Evolutionary conservation across 208 protist genomes (phyloP).

Genomic region (Trypanosoma scelopori): DNA sequence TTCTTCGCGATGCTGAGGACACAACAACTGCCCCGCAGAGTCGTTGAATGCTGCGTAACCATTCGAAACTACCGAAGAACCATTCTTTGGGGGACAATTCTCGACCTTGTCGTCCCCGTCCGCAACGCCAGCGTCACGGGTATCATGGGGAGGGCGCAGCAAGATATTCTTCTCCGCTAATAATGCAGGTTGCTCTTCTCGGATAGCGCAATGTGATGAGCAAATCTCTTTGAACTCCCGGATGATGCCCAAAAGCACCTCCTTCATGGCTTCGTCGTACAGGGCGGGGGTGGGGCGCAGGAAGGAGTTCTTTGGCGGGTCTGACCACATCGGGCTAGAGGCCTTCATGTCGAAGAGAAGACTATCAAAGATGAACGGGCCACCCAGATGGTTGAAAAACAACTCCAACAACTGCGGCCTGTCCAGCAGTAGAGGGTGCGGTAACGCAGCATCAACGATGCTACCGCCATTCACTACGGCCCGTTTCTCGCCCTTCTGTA

Average conservation of each 20-base stretch:
- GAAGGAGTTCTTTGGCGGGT: slow-evolving; percentile 56
- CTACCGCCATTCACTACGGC: not conserved
- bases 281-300: slow-evolving; percentile 35
- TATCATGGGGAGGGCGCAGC: not conserved
- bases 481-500: not conserved
- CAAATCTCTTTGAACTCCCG: slow-evolving; percentile 29
- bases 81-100: no score
- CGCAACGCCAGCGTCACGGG: not conserved
- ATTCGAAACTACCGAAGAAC: no score
- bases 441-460: not conserved
- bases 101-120: no score
- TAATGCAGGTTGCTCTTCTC: not conserved
- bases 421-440: not conserved
- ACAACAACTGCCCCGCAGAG: no score
- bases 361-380: slow-evolving; percentile 54
- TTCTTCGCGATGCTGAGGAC: no score
- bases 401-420: slow-evolving; percentile 33
- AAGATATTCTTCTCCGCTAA: not conserved
- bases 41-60: no score
- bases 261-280: slow-evolving; percentile 56
- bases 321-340: slow-evolving; percentile 53
- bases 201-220: not conserved
- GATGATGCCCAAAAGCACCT: slow-evolving; percentile 21
- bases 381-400: slow-evolving; percentile 59
- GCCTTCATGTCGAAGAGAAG: slow-evolving; percentile 73